These are phyloP conservation scores for Lotus japonicus DNA, from an alignment of 306 rosid genomes.

Conservation along the genomic window DNA sequence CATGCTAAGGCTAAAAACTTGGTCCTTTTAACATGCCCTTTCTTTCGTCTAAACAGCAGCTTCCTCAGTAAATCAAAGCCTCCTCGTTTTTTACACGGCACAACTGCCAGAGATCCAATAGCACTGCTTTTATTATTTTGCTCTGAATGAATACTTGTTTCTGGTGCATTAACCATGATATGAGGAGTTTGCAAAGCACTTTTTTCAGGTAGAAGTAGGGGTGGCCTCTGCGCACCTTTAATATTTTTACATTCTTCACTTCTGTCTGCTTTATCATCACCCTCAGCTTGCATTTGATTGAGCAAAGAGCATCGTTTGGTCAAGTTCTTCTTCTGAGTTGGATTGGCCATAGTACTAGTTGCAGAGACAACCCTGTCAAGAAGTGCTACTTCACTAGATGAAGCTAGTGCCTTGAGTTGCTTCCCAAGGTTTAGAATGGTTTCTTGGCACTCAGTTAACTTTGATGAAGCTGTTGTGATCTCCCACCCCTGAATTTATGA, in stretches of 20 bases:
- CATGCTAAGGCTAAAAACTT: too few relatives aligned
- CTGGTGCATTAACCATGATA: conserved; percentile 8
- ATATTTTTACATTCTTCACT: conserved; percentile 22
- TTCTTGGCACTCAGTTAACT: conserved; percentile 85
- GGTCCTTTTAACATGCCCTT: too few relatives aligned
- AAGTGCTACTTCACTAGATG: conserved; percentile 49
- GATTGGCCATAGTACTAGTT: conserved; percentile 21
- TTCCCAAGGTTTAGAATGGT: conserved; percentile 63
- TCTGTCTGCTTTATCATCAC: conserved; percentile 31
- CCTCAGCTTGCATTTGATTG: conserved; percentile 60
- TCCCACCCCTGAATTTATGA: conserved; percentile 66
- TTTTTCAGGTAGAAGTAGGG: conserved; percentile 25
- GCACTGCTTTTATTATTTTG: conserved; percentile 22
- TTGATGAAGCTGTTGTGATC: conserved; percentile 73
- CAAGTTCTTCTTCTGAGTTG: conserved; percentile 35
- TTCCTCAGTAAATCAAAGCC: conserved; percentile 57
- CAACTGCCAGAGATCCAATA: conserved; percentile 34
- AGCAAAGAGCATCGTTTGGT: conserved; percentile 50
- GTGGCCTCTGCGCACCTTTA: conserved; percentile 23
- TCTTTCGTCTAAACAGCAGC: conserved; percentile 47
- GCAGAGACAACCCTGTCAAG: conserved; percentile 37
- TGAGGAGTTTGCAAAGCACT: conserved; percentile 20
- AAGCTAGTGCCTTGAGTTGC: conserved; percentile 69
- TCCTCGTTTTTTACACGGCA: conserved; percentile 45
- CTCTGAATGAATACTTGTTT: conserved; percentile 22